Evolutionary conservation across 2,329 filamentous ascomycete species (phyloP).

Genomic region (Bipolaris victoriae): DNA sequence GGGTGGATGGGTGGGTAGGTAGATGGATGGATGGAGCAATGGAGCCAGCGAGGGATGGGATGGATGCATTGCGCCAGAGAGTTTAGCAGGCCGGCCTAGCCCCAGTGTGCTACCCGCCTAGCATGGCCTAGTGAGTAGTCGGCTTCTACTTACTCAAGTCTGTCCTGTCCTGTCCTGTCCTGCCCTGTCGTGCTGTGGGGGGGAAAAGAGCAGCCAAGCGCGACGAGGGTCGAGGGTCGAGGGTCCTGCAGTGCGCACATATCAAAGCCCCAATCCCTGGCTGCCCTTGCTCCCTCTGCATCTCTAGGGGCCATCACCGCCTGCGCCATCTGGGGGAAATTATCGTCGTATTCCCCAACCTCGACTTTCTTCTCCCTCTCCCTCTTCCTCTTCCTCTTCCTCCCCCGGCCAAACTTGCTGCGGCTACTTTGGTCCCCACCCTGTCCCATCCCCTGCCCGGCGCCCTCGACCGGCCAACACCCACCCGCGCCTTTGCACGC

Average conservation of each 20-base stretch:
- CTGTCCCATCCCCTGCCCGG: not conserved
- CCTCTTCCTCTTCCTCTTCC: not conserved
- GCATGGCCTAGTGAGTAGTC: too few species aligned
- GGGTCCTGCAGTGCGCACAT: conserved; percentile 17
- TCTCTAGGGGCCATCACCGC: conserved; percentile 6
- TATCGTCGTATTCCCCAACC: not conserved
- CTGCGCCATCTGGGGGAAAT: not conserved
- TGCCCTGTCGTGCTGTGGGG: not conserved
- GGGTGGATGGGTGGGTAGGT: too few species aligned
- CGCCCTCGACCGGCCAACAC: conserved; percentile 1
- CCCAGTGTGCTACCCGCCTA: too few species aligned
- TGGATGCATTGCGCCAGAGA: not conserved
- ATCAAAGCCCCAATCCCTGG: conserved; percentile 15
- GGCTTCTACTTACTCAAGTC: too few species aligned
- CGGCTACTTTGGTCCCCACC: too few species aligned
- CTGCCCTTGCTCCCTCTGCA: conserved; percentile 1
- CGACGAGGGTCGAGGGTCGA: not conserved
- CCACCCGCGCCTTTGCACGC: not conserved
- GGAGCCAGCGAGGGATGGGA: too few species aligned
- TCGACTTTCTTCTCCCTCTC: not conserved
- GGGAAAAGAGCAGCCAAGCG: not conserved
- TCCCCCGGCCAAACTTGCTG: not conserved
- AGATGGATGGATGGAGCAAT: too few species aligned
- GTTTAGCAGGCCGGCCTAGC: conserved; percentile 6
- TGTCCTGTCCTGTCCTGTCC: too few species aligned